Base-by-base conservation (phyloP, 805 yeast genomes). In the Wickerhamomyces chaumierensis region DNA sequence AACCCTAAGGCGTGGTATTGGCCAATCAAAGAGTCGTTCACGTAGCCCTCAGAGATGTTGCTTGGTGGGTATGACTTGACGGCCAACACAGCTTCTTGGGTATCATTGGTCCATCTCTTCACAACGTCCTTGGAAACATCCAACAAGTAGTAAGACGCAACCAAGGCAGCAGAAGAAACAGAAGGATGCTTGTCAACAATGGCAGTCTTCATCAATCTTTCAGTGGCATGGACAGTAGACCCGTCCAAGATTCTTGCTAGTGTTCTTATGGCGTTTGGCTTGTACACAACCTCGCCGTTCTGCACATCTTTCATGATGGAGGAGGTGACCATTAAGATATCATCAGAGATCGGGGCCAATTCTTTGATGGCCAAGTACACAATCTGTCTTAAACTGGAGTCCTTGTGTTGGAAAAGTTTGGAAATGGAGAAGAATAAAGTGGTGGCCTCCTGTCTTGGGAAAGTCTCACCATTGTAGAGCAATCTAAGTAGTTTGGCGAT, bases 281-380 rank as follows among this genome's bases (percentile, higher is more conserved):
- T 86, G 62, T 81, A 87, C 44, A 86, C 66, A 46, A 75, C 66
- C 42, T 85, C 94, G 41, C 90, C 90, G 48, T 78, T 80, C 63
- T 94, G 96, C 39, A 92, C 85, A 63, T 92, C 98, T 63, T 88
- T 88, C 96, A 92, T 92, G 56, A 92, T 88, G 20, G 95, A 87
- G 3, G 96, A 85, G 20, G 98, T 92, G 20, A 90, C 96, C 97
- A 92, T 92, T 60, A 92, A 73, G 41, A 87, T 86, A 61, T 92
- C 96, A 49, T 85, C 84, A 17, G 96, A 85, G 45, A 81, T 73
- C 16, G 79, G 63, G 36, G 90, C 75, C 45, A 92, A 72, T 60
- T 90, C 96, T 65, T 92, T 92, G 61, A 90, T 87, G 14, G 96
- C 90, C 58, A 92, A 68, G 56, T 90, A 92, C 15, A 90, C 95